Evolutionary conservation across 768 basidiomycete genomes (phyloP), one percentile per base, ranked within the genome.

Genomic region (Suillus clintonianus): DNA sequence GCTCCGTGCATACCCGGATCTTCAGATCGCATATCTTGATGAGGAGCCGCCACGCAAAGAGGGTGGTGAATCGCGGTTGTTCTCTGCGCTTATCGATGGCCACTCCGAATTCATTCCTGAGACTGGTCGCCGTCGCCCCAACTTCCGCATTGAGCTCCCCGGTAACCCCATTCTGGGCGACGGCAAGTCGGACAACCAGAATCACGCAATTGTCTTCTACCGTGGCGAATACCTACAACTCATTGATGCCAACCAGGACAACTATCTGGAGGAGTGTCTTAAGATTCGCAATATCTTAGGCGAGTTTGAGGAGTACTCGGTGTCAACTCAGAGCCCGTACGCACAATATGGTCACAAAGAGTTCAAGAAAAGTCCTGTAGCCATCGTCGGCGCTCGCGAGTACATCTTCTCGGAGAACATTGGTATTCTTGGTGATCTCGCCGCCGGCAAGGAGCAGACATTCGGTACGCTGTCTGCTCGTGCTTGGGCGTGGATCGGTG

Each of bases 361-460:
- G 68, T 94, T 97, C 84, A 87, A 87, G 74, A 86, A 86, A 65
- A 77, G 92, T 24, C 97, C 97, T 19, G 91, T 99, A 24, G 97
- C 97, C 17, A 99, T 99, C 67, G 92, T 99, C 67, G 97, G 97
- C 77, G 97, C 97, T 11, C 89, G 97, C 79, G 97, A 99, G 83
- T 99, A 99, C 78, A 98, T 99, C 75, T 99, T 99, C 81, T 99
- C 97, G 59, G 97, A 99, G 81, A 98, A 98, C 74, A 99, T 99
- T 67, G 97, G 97, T 83, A 97, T 99, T 70, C 84, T 99, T 54
- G 97, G 97, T 71, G 97, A 99, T 78, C 85, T 99, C 51, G 97
- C 97, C 47, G 97, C 97, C 65, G 96, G 97, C 19, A 99, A 99
- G 83, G 97, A 99, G 78, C 97, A 99, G 77, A 99, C 97, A 43